A percentile compares a stretch with the other conserved stretches of the same genome.
phyloP scores from a whole-genome alignment of 2,329 filamentous ascomycete species.

The Epichloe festucae region DNA sequence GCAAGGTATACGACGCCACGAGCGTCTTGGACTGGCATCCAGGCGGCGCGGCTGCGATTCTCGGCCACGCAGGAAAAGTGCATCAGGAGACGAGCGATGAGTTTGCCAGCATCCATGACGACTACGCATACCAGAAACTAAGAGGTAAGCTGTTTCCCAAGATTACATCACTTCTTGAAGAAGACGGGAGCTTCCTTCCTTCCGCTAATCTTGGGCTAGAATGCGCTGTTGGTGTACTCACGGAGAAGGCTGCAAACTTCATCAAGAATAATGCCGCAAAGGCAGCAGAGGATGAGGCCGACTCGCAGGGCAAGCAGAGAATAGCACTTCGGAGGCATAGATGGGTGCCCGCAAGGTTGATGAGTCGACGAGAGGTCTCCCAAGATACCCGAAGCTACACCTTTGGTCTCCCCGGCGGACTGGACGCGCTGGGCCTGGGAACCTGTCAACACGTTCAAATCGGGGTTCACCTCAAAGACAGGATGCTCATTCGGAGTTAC shows the following conservation, averaged over 20 bases:
- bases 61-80: constrained; percentile 35
- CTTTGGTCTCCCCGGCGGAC: constrained; percentile 27
- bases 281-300: constrained; percentile 23
- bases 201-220: constrained; percentile 19
- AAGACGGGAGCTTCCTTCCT: background rate
- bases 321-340: constrained; percentile 28
- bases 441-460: constrained; percentile 40
- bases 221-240: constrained; percentile 35
- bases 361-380: constrained; percentile 24
- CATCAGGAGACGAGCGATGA: constrained; percentile 35
- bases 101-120: constrained; percentile 37
- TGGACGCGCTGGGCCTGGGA: constrained; percentile 30
- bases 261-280: constrained; percentile 31
- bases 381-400: constrained; percentile 28
- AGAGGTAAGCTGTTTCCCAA: constrained; percentile 17
- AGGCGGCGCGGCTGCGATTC: constrained; percentile 32
- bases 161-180: background rate
- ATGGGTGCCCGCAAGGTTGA: constrained; percentile 32
- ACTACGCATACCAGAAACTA: constrained; percentile 35
- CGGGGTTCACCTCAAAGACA: constrained; percentile 38
- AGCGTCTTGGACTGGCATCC: constrained; percentile 35
- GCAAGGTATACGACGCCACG: constrained; percentile 37
- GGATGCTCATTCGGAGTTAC: constrained; percentile 36
- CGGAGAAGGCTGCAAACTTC: constrained; percentile 32
- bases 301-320: constrained; percentile 11